Evolutionary conservation across 768 basidiomycete genomes (phyloP), one percentile per base, ranked within the genome.

Genomic region (Phylloporus scabripes): DNA sequence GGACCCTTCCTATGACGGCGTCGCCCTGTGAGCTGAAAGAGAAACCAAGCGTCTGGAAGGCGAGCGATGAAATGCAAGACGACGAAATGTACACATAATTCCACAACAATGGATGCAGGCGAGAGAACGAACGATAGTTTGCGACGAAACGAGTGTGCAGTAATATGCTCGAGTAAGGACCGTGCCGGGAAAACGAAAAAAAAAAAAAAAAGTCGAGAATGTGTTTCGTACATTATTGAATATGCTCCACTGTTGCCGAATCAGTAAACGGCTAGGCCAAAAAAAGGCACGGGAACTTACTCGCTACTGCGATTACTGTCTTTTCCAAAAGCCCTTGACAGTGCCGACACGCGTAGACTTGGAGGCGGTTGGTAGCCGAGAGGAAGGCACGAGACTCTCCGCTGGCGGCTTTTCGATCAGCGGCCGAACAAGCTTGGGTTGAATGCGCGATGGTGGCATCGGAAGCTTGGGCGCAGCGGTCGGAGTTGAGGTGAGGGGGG

Each of bases 261-360:
- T 29, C 28, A 29, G 11, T 10, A 10, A 15, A 9, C 6, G 4
- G 17, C 14, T 23, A 17, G 4, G 10, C 26, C 2, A 7, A 9
- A 37, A 1, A 17, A 4, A 24, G 33, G n/a, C 9, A 18, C 11
- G 2, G n/a, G 1, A 36, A 48, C 60, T 50, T 49, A 60, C 62
- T 20, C 36, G 29, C 26, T 34, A 28, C 24, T 17, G 18, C 26
- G 36, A 40, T 48, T 36, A 67, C 23, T 57, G 55, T 47, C 61
- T 52, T 38, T 59, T 65, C 64, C 66, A 68, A 54, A 66, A 65
- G 20, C 64, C 64, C 36, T 41, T 67, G 49, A 65, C 64, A 18
- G 66, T 67, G 29, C 42, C 55, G 40, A 53, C 52, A 10, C 63
- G 63, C 5, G 48, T 14, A 12, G 37, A 42, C 38, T 66, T 65